phyloP scores from a whole-genome alignment of 805 yeast species.

The Candida maris region DNA sequence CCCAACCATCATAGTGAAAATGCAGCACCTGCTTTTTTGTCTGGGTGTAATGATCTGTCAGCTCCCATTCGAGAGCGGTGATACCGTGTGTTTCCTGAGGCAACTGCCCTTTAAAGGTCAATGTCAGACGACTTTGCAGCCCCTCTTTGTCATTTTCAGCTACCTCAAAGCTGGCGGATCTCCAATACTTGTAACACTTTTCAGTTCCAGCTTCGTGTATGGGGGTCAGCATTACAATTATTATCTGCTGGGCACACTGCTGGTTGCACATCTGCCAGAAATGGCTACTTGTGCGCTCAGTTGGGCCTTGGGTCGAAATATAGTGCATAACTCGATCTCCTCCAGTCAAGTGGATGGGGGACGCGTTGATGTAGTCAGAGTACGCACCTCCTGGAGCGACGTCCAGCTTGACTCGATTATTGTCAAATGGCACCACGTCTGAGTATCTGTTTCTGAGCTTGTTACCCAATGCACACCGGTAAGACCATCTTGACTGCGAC shows the following conservation, averaged over 20 bases:
- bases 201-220: slow-evolving; percentile 39
- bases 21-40: slow-evolving; percentile 27
- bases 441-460: slow-evolving; percentile 51
- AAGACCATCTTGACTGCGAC: slow-evolving; percentile 17
- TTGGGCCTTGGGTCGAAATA: slow-evolving; percentile 71
- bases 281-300: slow-evolving; percentile 35
- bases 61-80: slow-evolving; percentile 18
- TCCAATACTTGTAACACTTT: slow-evolving; percentile 44
- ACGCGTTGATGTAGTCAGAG: slow-evolving; percentile 39
- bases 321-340: slow-evolving; percentile 32
- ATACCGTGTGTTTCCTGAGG: slow-evolving; percentile 1
- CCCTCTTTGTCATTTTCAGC: slow-evolving; percentile 3
- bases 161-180: slow-evolving; percentile 11
- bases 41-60: slow-evolving; percentile 6
- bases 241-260: slow-evolving; percentile 31
- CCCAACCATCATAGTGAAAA: slow-evolving; percentile 42
- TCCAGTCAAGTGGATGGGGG: slow-evolving; percentile 22
- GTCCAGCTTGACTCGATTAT: slow-evolving; percentile 46
- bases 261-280: slow-evolving; percentile 44
- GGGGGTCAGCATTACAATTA: slow-evolving; percentile 74
- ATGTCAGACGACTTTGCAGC: slow-evolving; percentile 3
- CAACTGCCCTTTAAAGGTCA: slow-evolving; percentile 9
- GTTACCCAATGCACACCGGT: slow-evolving; percentile 11
- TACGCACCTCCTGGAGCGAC: slow-evolving; percentile 18
- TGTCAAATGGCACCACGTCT: slow-evolving; percentile 65